phyloP scores from a whole-genome alignment of 495 filamentous ascomycete species.

The Monascus purpureus region DNA sequence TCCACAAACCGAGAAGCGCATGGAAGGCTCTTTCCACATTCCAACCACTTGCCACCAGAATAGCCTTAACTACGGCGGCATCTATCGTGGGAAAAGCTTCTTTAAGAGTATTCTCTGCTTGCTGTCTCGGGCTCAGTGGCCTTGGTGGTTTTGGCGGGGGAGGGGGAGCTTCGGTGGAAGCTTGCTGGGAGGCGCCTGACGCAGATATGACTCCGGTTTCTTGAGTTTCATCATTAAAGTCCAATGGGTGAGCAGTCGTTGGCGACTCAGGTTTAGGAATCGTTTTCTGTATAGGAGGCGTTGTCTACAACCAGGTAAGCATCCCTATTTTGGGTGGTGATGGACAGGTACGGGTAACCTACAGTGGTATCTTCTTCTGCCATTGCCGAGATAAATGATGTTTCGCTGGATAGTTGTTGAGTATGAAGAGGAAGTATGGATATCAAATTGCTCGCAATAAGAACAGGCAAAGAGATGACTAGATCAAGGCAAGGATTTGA shows the following conservation, averaged over 20 bases:
- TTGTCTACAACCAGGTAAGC: conserved; percentile 17
- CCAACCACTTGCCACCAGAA: conserved; percentile 72
- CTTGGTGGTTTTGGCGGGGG: conserved; percentile 80
- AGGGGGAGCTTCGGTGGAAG: conserved; percentile 18
- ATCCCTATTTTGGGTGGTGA: conserved; percentile 1
- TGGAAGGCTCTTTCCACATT: conserved; percentile 92
- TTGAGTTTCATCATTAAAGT: conserved; percentile 77
- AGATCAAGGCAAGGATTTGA: too few relatives aligned
- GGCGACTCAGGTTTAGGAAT: conserved; percentile 57
- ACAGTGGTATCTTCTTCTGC: conserved; percentile 28
- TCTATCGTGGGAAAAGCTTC: conserved; percentile 92
- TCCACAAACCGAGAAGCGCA: conserved; percentile 62
- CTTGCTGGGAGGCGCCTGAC: conserved; percentile 20
- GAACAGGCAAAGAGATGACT: too few relatives aligned
- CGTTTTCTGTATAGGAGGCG: conserved; percentile 19
- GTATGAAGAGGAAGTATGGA: too few relatives aligned
- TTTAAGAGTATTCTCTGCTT: conserved; percentile 76
- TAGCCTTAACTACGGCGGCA: conserved; percentile 66
- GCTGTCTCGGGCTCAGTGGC: conserved; percentile 63
- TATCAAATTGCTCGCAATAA: too few relatives aligned
- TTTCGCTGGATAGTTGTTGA: too few relatives aligned
- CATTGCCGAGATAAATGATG: conserved; percentile 23
- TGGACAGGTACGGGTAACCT: conserved; percentile 4
- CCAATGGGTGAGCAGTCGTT: conserved; percentile 66
- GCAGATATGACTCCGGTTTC: conserved; percentile 38